Evolutionary conservation across 345 rosid species (phyloP).

Genomic region (Arabis hirsuta): DNA sequence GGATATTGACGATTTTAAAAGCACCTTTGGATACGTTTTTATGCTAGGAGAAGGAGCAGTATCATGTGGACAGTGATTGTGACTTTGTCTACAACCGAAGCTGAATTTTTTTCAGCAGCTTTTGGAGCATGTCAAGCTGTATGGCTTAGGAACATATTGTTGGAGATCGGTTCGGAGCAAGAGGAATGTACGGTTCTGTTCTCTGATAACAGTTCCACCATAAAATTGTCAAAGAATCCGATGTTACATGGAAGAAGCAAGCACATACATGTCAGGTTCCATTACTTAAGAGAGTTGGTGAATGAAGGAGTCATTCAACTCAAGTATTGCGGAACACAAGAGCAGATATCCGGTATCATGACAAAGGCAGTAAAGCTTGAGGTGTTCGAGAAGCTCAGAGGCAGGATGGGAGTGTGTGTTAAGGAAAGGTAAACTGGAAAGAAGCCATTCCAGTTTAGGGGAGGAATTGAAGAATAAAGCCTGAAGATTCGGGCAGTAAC

Average conservation of each 20-base stretch:
- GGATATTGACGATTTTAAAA: neutral
- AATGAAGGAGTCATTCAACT: neutral
- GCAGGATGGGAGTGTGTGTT: neutral
- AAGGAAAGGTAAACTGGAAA: neutral
- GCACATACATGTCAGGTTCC: neutral
- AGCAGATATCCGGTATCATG: neutral
- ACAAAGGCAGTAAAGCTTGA: neutral
- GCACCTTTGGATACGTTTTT: neutral
- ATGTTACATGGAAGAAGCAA: neutral
- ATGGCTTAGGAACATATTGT: neutral
- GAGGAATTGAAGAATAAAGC: neutral
- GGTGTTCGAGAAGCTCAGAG: neutral
- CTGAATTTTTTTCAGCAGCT: neutral
- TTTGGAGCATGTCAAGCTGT: neutral
- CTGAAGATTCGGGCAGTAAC: too few relatives aligned
- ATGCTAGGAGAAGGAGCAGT: neutral
- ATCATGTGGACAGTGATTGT: neutral
- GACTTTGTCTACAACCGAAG: neutral
- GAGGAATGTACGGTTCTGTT: neutral
- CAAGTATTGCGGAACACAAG: neutral
- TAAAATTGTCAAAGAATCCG: neutral
- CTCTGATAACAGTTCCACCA: neutral
- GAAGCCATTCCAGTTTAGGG: neutral
- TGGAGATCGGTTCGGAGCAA: conserved; percentile 29
- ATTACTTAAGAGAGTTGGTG: neutral